Percentiles rank a stretch among this genome's conserved stretches.
phyloP scores from a whole-genome alignment of 768 basidiomycete species.

The Lactifluus piperatus region DNA sequence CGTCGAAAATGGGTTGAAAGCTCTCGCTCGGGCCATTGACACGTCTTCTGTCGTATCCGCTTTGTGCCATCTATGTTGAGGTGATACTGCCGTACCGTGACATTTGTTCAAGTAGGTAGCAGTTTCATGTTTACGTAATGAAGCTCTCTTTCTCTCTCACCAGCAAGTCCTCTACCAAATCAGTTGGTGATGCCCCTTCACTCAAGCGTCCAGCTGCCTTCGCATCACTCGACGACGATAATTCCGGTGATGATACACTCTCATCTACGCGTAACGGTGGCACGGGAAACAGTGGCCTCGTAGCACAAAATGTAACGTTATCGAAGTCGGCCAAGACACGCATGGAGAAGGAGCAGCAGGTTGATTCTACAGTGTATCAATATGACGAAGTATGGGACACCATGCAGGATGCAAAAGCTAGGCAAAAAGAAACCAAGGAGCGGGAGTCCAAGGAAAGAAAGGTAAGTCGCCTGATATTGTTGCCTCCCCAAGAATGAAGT shows the following conservation, averaged over 20 bases:
- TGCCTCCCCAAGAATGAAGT: slow-evolving; percentile 2
- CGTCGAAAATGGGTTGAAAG: slow-evolving; percentile 50
- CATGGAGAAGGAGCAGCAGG: slow-evolving; percentile 68
- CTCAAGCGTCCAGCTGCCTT: slow-evolving; percentile 58
- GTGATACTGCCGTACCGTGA: not conserved
- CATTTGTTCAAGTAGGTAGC: not conserved
- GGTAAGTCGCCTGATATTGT: slow-evolving; percentile 33
- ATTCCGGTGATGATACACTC: slow-evolving; percentile 38
- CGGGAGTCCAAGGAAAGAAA: slow-evolving; percentile 68
- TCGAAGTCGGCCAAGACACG: slow-evolving; percentile 62
- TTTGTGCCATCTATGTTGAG: slow-evolving; percentile 28
- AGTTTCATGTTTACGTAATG: slow-evolving; percentile 35
- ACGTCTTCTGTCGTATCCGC: slow-evolving; percentile 73
- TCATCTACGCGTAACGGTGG: slow-evolving; percentile 33
- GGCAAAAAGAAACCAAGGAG: slow-evolving; percentile 70
- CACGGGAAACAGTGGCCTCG: slow-evolving; percentile 44
- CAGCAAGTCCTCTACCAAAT: slow-evolving; percentile 39
- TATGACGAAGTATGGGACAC: slow-evolving; percentile 96
- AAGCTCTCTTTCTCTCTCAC: slow-evolving; percentile 86
- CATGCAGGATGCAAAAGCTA: slow-evolving; percentile 81
- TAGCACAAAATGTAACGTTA: slow-evolving; percentile 49
- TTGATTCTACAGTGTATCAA: slow-evolving; percentile 81
- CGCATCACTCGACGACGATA: slow-evolving; percentile 56
- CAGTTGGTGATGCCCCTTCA: slow-evolving; percentile 41
- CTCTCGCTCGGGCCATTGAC: slow-evolving; percentile 89